Evolutionary conservation across 2,329 filamentous ascomycete genomes (phyloP), one percentile per base, ranked within the genome.

Genomic region (Hypomyces rosellus): DNA sequence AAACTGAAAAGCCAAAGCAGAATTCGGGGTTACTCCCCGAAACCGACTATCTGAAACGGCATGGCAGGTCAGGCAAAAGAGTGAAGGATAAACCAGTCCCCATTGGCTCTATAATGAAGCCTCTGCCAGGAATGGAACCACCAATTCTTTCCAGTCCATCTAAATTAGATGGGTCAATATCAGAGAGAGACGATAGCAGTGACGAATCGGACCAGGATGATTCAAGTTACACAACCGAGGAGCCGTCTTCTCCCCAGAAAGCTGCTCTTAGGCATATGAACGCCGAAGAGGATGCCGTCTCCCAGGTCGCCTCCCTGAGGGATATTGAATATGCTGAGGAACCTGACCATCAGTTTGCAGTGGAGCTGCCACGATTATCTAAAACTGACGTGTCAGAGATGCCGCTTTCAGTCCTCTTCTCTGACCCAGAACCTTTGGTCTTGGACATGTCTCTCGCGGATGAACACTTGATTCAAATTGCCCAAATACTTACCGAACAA

Each of bases 401-500:
- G 9, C 65, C 80, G 0, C 66, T 84, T 14, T 65, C 73, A 3
- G 75, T 71, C 43, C 80, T 81, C 57, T 82, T 85, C 57, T 74
- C 76, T 2, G 79, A 83, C 20, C 76, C 79, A 5, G 78, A 84
- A 57, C 80, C 80, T 9, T 64, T 74, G 1, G 64, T 66, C 33
- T 58, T 74, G 9, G 72, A 76, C 20, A 60, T 75, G 20, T 66
- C 70, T 9, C 63, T 76, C 14, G 67, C 72, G 1, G 81, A 84
- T 49, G 76, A 81, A 3, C 82, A 86, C 38, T 74, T 80, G 52
- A 80, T 89, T 34, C 79, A 81, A 46, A 74, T 86, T 22, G 85
- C 84, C 0, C 86, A 89, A 59, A 78, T 88, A 36, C 67, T 89
- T n/a, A 84, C 83, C 2, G 84, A 88, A 53, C 86, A 89, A 61